A percentile compares a stretch with the other conserved stretches of the same genome.
Evolutionary conservation across 2,329 filamentous ascomycete genomes (phyloP).

Genomic region (Claviceps monticola): DNA sequence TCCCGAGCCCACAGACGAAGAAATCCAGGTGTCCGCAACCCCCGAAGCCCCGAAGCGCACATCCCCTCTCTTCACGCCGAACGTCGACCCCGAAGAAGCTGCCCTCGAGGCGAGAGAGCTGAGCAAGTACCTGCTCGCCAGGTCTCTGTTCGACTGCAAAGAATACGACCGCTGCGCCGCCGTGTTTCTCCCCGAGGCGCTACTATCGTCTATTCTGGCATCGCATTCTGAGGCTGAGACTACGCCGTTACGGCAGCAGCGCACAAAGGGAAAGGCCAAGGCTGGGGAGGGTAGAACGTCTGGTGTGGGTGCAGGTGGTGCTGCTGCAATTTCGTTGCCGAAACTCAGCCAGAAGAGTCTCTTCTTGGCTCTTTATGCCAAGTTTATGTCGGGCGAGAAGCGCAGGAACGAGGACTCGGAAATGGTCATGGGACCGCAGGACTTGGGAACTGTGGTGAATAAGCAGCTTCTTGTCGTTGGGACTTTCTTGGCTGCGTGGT

Average conservation of each 20-base stretch:
- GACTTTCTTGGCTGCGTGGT: constrained; percentile 67
- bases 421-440: constrained; percentile 89
- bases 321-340: constrained; percentile 25
- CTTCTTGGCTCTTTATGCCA: constrained; percentile 85
- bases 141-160: constrained; percentile 87
- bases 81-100: constrained; percentile 57
- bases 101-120: constrained; percentile 65
- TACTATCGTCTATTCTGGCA: constrained; percentile 51
- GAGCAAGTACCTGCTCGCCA: constrained; percentile 76
- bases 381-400: constrained; percentile 88
- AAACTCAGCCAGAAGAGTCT: constrained; percentile 77
- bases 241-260: constrained; percentile 26
- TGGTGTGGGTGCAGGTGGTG: not conserved
- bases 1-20: constrained; percentile 40
- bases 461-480: constrained; percentile 69
- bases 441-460: constrained; percentile 72
- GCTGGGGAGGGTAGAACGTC: constrained; percentile 7
- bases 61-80: constrained; percentile 36
- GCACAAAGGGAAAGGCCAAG: constrained; percentile 43
- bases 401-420: constrained; percentile 92
- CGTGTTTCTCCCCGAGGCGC: constrained; percentile 71
- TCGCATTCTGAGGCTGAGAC: constrained; percentile 26
- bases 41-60: constrained; percentile 23
- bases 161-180: constrained; percentile 90
- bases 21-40: constrained; percentile 29